Base-by-base conservation (phyloP, 164 flowering plant genomes). In the Malania oleifera region DNA sequence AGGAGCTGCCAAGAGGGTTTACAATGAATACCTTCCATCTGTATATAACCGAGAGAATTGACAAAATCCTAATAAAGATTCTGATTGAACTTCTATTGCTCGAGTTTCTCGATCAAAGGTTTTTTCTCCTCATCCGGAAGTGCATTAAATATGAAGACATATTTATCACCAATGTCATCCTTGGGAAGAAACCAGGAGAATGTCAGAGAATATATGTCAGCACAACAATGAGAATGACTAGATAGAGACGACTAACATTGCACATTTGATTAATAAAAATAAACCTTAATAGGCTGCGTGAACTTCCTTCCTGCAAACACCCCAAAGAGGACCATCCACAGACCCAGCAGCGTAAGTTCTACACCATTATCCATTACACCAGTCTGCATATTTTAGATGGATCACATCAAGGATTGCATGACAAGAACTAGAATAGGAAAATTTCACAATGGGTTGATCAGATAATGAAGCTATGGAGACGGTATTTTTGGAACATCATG, bases 111-210 rank as follows among this genome's bases (percentile, higher is more conserved):
- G 26, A 92, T 57, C 70, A 89, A 43, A 51, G 81, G 81, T 41
- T 69, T 58, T 76, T 83, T 86, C 68, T 91, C 86, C 31, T 79
- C 77, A 54, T 91, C 87, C 1, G 91, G 77, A 43, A 90, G 85
- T 31, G 86, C 66, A 61, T 85, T 82, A 75, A 85, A 90, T 52
- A 74, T 79, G 80, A 90, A 90, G 24, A 90, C 83, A 2, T 95
- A 90, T 58, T 87, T 90, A 65, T 87, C 97, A 5, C 95, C 97
- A 39, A 90, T 84, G 62, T 91, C 97, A 73, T 91, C 96, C 97
- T 90, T 63, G 40, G 67, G 18, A 55, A 22, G 37, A 7, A 50
- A 68, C 46, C 13, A 59, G 65, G 7, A 51, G 12, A 49, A 44
- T 1, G 18, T 47, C 52, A 71, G 57, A 2, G 12, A 0, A 47